Evolutionary conservation across 768 basidiomycete species (phyloP).

Genomic region (Tricholoma terreum): DNA sequence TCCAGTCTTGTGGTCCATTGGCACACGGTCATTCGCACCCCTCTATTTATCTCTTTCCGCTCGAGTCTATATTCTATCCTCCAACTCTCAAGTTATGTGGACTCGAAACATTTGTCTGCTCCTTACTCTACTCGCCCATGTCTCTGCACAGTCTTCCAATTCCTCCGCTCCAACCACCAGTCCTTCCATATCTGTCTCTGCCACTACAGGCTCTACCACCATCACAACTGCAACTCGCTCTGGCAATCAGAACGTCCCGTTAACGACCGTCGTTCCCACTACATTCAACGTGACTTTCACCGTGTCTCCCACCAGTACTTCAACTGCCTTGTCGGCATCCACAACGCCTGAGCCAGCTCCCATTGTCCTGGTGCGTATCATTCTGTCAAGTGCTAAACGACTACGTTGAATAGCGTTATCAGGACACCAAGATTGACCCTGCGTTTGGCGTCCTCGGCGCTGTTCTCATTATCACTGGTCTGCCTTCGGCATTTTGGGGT

Average conservation of each 20-base stretch:
- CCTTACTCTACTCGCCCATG: slow-evolving; percentile 22
- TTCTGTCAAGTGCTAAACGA: slow-evolving; percentile 14
- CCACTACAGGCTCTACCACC: slow-evolving; percentile 52
- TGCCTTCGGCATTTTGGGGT: slow-evolving; percentile 88
- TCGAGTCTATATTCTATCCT: background rate
- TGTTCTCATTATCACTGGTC: slow-evolving; percentile 83
- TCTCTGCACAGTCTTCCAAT: slow-evolving; percentile 35
- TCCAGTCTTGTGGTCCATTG: background rate
- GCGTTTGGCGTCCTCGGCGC: slow-evolving; percentile 89
- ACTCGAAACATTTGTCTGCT: background rate
- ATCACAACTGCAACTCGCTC: slow-evolving; percentile 43
- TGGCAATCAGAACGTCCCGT: slow-evolving; percentile 44
- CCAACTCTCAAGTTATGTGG: slow-evolving; percentile 12
- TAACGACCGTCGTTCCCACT: slow-evolving; percentile 58
- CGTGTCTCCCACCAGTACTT: slow-evolving; percentile 40
- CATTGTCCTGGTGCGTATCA: slow-evolving; percentile 36
- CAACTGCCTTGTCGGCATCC: slow-evolving; percentile 37
- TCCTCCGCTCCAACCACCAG: slow-evolving; percentile 16
- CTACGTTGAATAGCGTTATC: slow-evolving; percentile 17
- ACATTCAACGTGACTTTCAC: slow-evolving; percentile 62
- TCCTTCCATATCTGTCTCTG: slow-evolving; percentile 48
- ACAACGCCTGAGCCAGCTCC: slow-evolving; percentile 44
- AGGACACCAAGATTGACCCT: slow-evolving; percentile 74
- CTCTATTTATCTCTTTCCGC: slow-evolving; percentile 8
- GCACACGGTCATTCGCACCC: too few species aligned